phyloP scores from a whole-genome alignment of 2,329 filamentous ascomycete species.

The Trichoderma harzianum region DNA sequence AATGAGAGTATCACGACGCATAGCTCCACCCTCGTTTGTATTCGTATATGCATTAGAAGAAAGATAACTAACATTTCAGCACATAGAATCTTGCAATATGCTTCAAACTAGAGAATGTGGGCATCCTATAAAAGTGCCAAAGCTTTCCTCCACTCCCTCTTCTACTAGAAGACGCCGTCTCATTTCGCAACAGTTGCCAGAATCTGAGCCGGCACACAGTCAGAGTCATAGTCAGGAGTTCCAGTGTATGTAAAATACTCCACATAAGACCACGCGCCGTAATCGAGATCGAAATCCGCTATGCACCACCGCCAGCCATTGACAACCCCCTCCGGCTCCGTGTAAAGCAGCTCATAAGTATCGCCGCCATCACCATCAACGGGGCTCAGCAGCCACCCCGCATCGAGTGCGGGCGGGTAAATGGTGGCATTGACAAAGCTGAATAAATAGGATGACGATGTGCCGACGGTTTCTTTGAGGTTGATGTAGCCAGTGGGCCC shows the following conservation, averaged over 20 bases:
- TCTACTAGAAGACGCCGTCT: background rate
- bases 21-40: background rate
- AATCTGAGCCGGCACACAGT: background rate
- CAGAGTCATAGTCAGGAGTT: background rate
- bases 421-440: slow-evolving; percentile 27
- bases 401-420: background rate
- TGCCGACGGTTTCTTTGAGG: background rate
- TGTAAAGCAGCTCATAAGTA: background rate
- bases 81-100: background rate
- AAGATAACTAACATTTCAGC: background rate
- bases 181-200: background rate
- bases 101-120: background rate
- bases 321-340: background rate
- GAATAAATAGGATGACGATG: slow-evolving; percentile 17
- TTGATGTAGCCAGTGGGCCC: background rate
- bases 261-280: background rate
- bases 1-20: background rate
- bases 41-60: background rate
- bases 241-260: background rate
- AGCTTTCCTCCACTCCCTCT: too few relatives aligned
- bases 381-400: background rate
- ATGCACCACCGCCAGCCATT: background rate
- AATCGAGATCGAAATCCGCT: background rate
- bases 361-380: background rate
- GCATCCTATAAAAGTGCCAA: background rate